These are phyloP conservation scores for Yamadazyma olivae DNA, from an alignment of 805 yeast species.

Conservation along the genomic window DNA sequence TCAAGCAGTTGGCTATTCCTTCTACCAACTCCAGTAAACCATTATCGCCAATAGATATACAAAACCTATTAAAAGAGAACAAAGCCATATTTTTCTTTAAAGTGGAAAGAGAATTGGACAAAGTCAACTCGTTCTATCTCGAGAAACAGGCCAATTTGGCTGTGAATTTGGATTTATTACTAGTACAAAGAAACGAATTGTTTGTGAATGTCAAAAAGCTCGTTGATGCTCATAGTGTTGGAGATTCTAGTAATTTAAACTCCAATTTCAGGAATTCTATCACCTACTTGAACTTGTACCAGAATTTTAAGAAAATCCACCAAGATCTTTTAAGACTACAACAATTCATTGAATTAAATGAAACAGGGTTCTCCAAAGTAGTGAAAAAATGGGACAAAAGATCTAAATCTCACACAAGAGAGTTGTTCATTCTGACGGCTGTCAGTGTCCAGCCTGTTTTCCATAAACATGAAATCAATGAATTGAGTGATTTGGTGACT, in stretches of 20 bases:
- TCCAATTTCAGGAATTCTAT: slow-evolving; percentile 62
- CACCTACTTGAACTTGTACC: slow-evolving; percentile 77
- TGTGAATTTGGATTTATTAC: slow-evolving; percentile 70
- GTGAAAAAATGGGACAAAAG: slow-evolving; percentile 98
- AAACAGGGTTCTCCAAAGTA: slow-evolving; percentile 93
- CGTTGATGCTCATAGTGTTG: slow-evolving; percentile 6
- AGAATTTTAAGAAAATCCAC: slow-evolving; percentile 84
- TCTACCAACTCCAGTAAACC: slow-evolving; percentile 15
- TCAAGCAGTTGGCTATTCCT: slow-evolving; percentile 68
- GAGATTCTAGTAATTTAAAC: slow-evolving; percentile 10
- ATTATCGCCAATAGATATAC: slow-evolving; percentile 29
- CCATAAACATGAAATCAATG: slow-evolving; percentile 82
- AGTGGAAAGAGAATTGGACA: slow-evolving; percentile 91
- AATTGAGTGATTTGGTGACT: slow-evolving; percentile 73
- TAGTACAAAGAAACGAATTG: slow-evolving; percentile 62
- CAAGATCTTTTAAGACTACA: slow-evolving; percentile 86
- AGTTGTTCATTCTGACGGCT: slow-evolving; percentile 84
- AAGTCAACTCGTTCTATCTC: slow-evolving; percentile 87
- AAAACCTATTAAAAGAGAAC: slow-evolving; percentile 69
- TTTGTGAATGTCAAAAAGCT: slow-evolving; percentile 22
- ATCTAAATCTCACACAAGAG: slow-evolving; percentile 91
- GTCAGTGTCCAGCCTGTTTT: slow-evolving; percentile 96
- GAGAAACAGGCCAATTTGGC: slow-evolving; percentile 89
- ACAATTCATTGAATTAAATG: slow-evolving; percentile 91
- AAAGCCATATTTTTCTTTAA: slow-evolving; percentile 87